Base-by-base conservation (phyloP, 495 filamentous ascomycete species). In the Neurospora africana region DNA sequence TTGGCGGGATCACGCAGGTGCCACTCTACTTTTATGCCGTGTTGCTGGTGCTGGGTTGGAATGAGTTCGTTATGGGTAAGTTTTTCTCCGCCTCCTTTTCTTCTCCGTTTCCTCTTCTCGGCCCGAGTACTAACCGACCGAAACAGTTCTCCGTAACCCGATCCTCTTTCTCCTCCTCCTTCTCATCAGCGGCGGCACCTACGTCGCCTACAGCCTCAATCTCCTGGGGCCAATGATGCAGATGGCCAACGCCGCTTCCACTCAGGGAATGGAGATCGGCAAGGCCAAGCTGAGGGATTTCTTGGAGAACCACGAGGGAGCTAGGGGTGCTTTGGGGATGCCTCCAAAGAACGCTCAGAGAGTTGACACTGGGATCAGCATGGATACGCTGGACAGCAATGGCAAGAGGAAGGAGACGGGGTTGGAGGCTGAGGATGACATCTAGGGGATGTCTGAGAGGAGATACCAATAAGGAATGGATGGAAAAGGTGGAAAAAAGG, bases 181-280 rank as follows among this genome's bases (percentile, higher is more conserved):
- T 73, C 80, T 97, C 35, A 81, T 90, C 33, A 91, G 86, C 37
- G 86, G 90, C 27, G 92, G 87, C 33, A 91, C 90, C 17, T 99
- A 98, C 76, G 84, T 98, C 30, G 94, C 94, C 23, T 97, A 95
- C 79, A 92, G 87, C 37, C 91, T 98, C 69, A 98, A 98, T 77
- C 89, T 99, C 10, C 94, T 95, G 87, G 94, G 95, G 3, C 96
- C 95, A 2, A 98, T 99, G 84, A 82, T 94, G 73, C 93, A 95
- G 76, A 97, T 99, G 92, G 89, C 88, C 69, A 92, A 95, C 76
- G 95, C 95, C 21, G 96, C 96, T 19, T 89, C 88, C 17, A 85
- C 88, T 74, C 95, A 98, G 82, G 96, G 91, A 2, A 71, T 97
- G 19, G 92, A 95, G 70, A 91, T 98, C 74, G 93, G 91, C 75